These are phyloP conservation scores for Pisolithus albus DNA, from an alignment of 768 basidiomycete species.

Conservation along the genomic window DNA sequence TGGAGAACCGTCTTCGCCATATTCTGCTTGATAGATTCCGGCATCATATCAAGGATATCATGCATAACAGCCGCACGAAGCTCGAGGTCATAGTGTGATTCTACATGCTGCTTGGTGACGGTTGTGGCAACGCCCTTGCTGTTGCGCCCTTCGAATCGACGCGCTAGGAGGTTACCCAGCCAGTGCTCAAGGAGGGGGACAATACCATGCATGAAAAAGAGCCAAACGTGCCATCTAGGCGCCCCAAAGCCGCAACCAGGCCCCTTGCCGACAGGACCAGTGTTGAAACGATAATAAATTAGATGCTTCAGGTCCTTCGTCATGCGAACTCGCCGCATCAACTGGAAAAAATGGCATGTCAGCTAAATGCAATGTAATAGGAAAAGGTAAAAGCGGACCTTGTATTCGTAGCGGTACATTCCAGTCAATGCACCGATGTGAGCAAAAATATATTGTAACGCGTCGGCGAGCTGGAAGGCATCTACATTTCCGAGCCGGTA, in stretches of 20 bases:
- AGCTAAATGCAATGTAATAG: background rate
- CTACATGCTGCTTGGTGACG: constrained; percentile 97
- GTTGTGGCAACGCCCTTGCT: constrained; percentile 95
- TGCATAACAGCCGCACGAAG: constrained; percentile 99
- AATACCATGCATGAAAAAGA: constrained; percentile 99
- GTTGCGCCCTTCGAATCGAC: constrained; percentile 98
- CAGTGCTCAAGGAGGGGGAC: constrained; percentile 96
- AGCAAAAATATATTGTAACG: constrained; percentile 95
- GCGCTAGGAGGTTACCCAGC: constrained; percentile 94
- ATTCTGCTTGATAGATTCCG: constrained; percentile 98
- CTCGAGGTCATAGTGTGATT: constrained; percentile 97
- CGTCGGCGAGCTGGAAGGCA: constrained; percentile 98
- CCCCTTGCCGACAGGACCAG: constrained; percentile 98
- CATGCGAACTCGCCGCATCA: constrained; percentile 99
- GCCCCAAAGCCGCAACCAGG: constrained; percentile 99
- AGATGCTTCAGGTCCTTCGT: constrained; percentile 99
- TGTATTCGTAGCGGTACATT: constrained; percentile 99
- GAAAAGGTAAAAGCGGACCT: constrained; percentile 41
- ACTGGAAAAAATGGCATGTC: no score
- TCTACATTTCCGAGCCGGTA: constrained; percentile 98
- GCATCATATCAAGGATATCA: constrained; percentile 99
- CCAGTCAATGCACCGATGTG: constrained; percentile 98
- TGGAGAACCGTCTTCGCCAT: constrained; percentile 42
- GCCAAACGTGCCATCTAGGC: constrained; percentile 98
- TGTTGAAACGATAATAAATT: constrained; percentile 99